A percentile compares a stretch with the other conserved stretches of the same genome.
These are phyloP conservation scores for Populus tomentosa DNA, from an alignment of 441 rosid genomes.

Conservation along the genomic window DNA sequence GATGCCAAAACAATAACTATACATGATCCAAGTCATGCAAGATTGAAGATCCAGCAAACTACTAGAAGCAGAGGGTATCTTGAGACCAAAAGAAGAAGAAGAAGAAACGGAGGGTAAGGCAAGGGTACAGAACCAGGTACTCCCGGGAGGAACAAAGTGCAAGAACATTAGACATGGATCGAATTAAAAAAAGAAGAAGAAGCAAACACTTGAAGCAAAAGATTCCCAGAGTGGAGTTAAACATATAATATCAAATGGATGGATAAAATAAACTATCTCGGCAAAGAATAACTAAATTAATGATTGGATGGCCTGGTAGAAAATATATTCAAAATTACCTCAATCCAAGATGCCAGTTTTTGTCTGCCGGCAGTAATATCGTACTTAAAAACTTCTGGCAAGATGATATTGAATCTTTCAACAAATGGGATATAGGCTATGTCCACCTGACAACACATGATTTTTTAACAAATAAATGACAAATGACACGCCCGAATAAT, in stretches of 20 bases:
- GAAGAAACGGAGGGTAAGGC: neutral
- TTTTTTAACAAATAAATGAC: neutral
- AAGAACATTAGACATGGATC: neutral
- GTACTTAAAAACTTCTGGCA: slow-evolving; percentile 42
- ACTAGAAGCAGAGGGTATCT: neutral
- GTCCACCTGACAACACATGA: slow-evolving; percentile 49
- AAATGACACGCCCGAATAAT: neutral
- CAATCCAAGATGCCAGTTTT: slow-evolving; percentile 67
- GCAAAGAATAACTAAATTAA: neutral
- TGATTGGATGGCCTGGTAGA: neutral
- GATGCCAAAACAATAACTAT: neutral
- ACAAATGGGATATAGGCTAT: slow-evolving; percentile 65
- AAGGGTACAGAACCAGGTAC: neutral
- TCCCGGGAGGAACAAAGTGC: neutral
- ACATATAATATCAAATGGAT: neutral
- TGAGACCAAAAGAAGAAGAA: neutral
- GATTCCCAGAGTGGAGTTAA: neutral
- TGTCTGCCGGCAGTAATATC: slow-evolving; percentile 75
- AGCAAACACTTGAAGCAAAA: neutral
- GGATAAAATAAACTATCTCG: neutral
- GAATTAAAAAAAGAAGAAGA: neutral
- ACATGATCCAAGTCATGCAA: neutral
- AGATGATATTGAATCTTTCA: slow-evolving; percentile 54
- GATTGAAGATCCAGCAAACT: neutral
- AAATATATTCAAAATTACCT: slow-evolving; percentile 34